Evolutionary conservation across 345 rosid genomes (phyloP), one percentile per base, ranked within the genome.

Genomic region (Theobroma cacao): DNA sequence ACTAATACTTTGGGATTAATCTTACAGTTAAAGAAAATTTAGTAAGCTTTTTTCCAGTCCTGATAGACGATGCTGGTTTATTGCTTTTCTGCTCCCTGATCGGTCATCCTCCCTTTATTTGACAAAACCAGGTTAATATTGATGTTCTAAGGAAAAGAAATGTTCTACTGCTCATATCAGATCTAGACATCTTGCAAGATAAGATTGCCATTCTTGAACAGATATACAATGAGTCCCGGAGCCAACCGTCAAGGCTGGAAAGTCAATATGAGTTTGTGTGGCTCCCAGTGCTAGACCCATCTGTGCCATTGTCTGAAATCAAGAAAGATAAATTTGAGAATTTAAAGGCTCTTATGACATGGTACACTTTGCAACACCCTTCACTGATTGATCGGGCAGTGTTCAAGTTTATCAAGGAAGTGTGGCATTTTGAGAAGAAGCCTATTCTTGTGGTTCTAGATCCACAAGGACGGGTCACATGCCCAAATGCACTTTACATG

Each of bases 401-500:
- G 9, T 69, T 90, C 58, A 87, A 59, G 85, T 88, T 87, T 86
- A 79, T 91, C 74, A 89, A 79, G 80, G 85, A 93, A 69, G 81
- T 79, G 47, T 95, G 98, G 98, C 87, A 80, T 15, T 92, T 92
- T 62, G 80, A 82, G 84, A 87, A 87, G 79, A 89, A 84, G 73
- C 89, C 98, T n/a, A 80, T 93, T 38, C 81, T 91, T 24, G 92
- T 95, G 62, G 98, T 88, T 34, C 83, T 95, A 80, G 95, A 93
- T 70, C 90, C 93, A 1, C 93, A 92, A 77, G 98, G 97, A n/a
- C 87, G 80, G 68, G 91, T 91, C 55, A 88, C 78, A 80, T 86
- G 87, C 65, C 89, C 86, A 26, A 93, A 93, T 61, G 98, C 98
- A 31, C 80, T 95, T 75, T 90, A 89, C 62, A 93, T 95, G 98